phyloP scores from a whole-genome alignment of 495 filamentous ascomycete genomes.

The Daldinia childiae region DNA sequence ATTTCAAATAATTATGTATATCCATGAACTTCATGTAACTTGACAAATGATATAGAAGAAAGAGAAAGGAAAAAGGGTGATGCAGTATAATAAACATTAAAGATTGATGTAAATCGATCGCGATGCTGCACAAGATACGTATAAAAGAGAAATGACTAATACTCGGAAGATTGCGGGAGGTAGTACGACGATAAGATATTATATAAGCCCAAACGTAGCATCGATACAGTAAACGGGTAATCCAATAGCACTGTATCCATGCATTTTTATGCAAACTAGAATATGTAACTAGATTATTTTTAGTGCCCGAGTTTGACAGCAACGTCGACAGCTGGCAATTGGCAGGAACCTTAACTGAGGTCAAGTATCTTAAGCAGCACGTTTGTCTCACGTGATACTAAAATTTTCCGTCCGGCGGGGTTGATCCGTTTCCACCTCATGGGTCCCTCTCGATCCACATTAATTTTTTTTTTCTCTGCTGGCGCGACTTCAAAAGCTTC shows the following conservation, averaged over 20 bases:
- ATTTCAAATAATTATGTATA: too few species aligned
- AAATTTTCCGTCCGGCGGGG: background rate
- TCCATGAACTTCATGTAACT: too few species aligned
- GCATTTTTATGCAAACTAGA: background rate
- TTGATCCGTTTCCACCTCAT: constrained; percentile 27
- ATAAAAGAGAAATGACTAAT: too few species aligned
- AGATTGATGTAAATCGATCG: too few species aligned
- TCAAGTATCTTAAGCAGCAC: background rate
- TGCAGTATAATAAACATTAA: too few species aligned
- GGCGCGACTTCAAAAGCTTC: constrained; percentile 36
- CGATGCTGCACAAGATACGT: too few species aligned
- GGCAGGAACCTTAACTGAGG: too few species aligned
- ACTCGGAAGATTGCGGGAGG: too few species aligned
- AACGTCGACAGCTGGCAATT: background rate
- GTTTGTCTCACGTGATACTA: background rate
- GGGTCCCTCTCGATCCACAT: constrained; percentile 4
- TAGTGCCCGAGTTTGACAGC: background rate
- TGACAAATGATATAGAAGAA: too few species aligned
- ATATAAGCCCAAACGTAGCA: too few species aligned
- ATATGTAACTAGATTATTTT: background rate
- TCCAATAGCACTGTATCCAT: background rate
- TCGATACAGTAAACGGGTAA: background rate
- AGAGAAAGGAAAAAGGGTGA: too few species aligned
- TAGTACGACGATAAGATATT: too few species aligned
- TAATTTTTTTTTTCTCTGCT: constrained; percentile 43